These are phyloP conservation scores for Scytalidium sp. DNA, from an alignment of 2,329 filamentous ascomycete genomes.

Conservation along the genomic window DNA sequence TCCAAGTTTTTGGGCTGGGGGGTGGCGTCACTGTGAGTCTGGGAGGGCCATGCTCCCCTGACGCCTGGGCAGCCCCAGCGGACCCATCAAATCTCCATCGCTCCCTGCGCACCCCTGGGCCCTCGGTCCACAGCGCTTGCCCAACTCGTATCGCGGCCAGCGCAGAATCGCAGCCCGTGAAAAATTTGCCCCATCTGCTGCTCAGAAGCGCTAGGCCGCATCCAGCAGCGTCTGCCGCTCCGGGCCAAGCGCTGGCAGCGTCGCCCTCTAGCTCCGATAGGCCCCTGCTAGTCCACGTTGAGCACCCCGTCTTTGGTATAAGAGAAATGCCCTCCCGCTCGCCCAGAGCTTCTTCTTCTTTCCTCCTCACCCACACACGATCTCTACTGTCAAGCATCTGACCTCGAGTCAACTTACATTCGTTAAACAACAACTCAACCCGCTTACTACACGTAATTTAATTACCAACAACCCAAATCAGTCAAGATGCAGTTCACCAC, in stretches of 20 bases:
- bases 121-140: too few species aligned
- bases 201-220: neutral
- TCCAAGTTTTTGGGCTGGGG: too few species aligned
- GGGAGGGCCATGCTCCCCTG: too few species aligned
- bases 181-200: too few species aligned
- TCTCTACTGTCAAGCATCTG: conserved; percentile 11
- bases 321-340: neutral
- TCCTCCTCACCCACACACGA: conserved; percentile 19
- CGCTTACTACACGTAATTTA: conserved; percentile 19
- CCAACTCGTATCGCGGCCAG: too few species aligned
- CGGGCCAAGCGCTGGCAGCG: neutral
- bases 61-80: too few species aligned
- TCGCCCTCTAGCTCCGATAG: neutral
- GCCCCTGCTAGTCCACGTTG: neutral
- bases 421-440: conserved; percentile 19
- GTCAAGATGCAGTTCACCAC: conserved; percentile 27
- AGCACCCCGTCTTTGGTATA: neutral
- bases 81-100: too few species aligned
- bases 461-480: conserved; percentile 21
- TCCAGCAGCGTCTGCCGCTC: neutral
- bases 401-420: conserved; percentile 29
- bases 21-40: too few species aligned
- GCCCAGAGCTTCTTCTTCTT: conserved; percentile 2
- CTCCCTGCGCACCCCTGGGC: too few species aligned
- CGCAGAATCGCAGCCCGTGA: too few species aligned